Percentiles rank a stretch among this genome's conserved stretches.
Evolutionary conservation across 805 yeast species (phyloP).

Genomic region (Clavispora vitiphila): DNA sequence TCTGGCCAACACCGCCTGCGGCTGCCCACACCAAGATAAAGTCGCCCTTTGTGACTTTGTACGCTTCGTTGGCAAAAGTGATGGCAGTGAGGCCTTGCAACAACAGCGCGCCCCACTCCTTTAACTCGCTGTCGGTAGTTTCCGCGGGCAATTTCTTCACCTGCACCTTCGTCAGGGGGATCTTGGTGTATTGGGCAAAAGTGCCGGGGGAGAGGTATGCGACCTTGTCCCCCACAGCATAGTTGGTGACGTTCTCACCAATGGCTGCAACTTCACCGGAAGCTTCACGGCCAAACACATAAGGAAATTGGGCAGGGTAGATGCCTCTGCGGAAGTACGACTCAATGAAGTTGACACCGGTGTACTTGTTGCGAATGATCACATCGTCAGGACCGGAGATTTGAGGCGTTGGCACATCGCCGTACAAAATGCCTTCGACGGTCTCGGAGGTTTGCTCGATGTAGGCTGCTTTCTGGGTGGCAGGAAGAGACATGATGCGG

Average conservation of each 20-base stretch:
- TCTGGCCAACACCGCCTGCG: slow-evolving; percentile 89
- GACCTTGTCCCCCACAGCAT: slow-evolving; percentile 65
- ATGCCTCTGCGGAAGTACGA: slow-evolving; percentile 76
- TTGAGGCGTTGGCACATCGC: slow-evolving; percentile 56
- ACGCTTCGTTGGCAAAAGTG: slow-evolving; percentile 63
- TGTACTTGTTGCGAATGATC: slow-evolving; percentile 64
- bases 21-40: slow-evolving; percentile 81
- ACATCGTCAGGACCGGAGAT: slow-evolving; percentile 49
- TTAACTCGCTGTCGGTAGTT: slow-evolving; percentile 44
- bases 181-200: slow-evolving; percentile 71
- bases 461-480: slow-evolving; percentile 50
- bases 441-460: slow-evolving; percentile 51
- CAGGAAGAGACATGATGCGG: slow-evolving; percentile 35
- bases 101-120: slow-evolving; percentile 55
- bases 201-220: slow-evolving; percentile 48
- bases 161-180: slow-evolving; percentile 25
- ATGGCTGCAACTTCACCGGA: slow-evolving; percentile 62
- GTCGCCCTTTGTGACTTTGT: slow-evolving; percentile 65
- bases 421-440: slow-evolving; percentile 55
- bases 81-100: slow-evolving; percentile 79
- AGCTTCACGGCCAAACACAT: slow-evolving; percentile 68
- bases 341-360: slow-evolving; percentile 84
- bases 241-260: slow-evolving; percentile 53
- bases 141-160: slow-evolving; percentile 37
- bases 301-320: slow-evolving; percentile 60